phyloP scores from a whole-genome alignment of 495 filamentous ascomycete species.

The Lasiosphaeria miniovina region DNA sequence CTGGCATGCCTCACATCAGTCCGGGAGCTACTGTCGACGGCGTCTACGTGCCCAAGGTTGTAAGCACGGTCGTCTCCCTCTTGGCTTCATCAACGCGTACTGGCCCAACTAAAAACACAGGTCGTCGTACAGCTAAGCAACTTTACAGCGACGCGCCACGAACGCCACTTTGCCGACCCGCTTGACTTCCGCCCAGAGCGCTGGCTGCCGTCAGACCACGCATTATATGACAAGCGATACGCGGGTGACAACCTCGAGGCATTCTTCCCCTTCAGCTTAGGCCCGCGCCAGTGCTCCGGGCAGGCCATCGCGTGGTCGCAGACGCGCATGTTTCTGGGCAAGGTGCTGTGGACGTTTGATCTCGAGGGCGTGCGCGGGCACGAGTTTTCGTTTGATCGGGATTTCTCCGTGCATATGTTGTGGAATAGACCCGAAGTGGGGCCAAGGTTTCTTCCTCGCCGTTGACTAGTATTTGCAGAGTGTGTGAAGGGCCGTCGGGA shows the following conservation, averaged over 20 bases:
- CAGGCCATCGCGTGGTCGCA: slow-evolving; percentile 21
- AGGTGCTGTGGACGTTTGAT: slow-evolving; percentile 31
- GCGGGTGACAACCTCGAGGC: slow-evolving; percentile 14
- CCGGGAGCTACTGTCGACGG: slow-evolving; percentile 27
- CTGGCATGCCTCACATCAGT: slow-evolving; percentile 17
- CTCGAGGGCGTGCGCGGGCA: slow-evolving; percentile 19
- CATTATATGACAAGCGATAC: slow-evolving; percentile 16
- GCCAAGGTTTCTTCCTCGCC: slow-evolving; percentile 12
- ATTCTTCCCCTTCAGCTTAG: slow-evolving; percentile 23
- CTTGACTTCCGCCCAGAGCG: slow-evolving; percentile 21
- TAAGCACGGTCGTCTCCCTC: slow-evolving; percentile 10
- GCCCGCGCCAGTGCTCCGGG: slow-evolving; percentile 22
- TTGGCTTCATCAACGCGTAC: neutral
- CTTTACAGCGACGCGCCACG: slow-evolving; percentile 3
- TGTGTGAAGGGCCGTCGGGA: neutral
- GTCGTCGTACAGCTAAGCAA: slow-evolving; percentile 2
- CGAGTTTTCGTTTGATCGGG: slow-evolving; percentile 9
- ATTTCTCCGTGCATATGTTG: slow-evolving; percentile 18
- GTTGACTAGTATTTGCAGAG: neutral
- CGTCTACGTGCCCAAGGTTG: slow-evolving; percentile 23
- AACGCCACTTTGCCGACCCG: slow-evolving; percentile 20
- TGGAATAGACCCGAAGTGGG: slow-evolving; percentile 18
- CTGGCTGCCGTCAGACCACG: slow-evolving; percentile 21
- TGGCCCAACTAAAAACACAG: neutral
- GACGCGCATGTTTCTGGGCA: slow-evolving; percentile 25